Evolutionary conservation across 2,329 filamentous ascomycete species (phyloP), one percentile per base, ranked within the genome.

Genomic region (Lizonia empirigonia): DNA sequence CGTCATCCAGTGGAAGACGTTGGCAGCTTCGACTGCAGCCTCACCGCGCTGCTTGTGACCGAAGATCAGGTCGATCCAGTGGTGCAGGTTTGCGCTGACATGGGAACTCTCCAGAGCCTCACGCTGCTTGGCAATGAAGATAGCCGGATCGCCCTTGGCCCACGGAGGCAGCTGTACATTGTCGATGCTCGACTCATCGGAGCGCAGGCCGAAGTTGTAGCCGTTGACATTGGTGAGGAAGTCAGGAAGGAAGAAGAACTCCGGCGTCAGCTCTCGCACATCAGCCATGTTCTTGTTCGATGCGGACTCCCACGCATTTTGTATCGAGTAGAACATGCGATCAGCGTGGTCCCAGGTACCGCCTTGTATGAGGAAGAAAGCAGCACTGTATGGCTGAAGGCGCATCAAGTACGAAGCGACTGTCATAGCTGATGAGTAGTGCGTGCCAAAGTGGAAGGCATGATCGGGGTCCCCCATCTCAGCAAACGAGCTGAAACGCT

Each of bases 391-490:
- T 0, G 94, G 94, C 41, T 96, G 93, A 13, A 99, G 80, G 15
- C 94, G 88, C 64, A 99, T 97, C 32, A 99, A 82, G 66, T 97
- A 99, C 0, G 92, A 97, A 10, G 91, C 91, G 6, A 99, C 94
- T 52, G 96, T 97, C 94, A 97, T 99, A 7, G 94, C 94, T 2
- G 94, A 97, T 1, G 94, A 97, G 72, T 99, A 99, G 71, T 99
- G 95, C 0, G 95, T 99, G 15, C 94, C 94, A 62, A 97, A 99
- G 70, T 99, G 94, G 70, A 97, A 99, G 0, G 94, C 89, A 0
- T 89, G 87, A 20, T 61, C 64, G 36, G 82, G 80, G 49, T 96
- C 92, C 7, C 88, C 90, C 80, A 99, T 96, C 69, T 97, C 94
- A 1, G 87, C 87, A 70, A 99, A 87, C 13, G 90, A 89, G 60